phyloP scores from a whole-genome alignment of 352 stramenopile species.

The Pythium brachiatum region DNA sequence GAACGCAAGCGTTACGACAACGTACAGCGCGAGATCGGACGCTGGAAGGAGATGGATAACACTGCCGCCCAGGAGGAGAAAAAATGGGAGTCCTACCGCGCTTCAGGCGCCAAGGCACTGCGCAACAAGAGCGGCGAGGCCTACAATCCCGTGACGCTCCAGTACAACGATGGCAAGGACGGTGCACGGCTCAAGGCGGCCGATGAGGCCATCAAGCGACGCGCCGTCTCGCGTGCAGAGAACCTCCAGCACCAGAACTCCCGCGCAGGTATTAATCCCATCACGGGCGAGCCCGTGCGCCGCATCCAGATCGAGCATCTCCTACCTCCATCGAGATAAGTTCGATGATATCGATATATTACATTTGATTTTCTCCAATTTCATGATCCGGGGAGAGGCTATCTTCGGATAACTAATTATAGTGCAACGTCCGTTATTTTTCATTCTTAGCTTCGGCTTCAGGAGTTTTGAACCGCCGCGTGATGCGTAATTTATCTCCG shows the following conservation, averaged over 20 bases:
- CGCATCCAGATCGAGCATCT: constrained; percentile 49
- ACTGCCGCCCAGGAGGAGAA: constrained; percentile 63
- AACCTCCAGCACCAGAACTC: constrained; percentile 85
- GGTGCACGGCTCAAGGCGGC: constrained; percentile 61
- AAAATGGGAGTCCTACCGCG: constrained; percentile 52
- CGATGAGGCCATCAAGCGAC: constrained; percentile 71
- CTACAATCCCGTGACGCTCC: constrained; percentile 87
- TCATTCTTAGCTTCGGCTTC: constrained; percentile 27
- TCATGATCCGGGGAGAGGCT: neutral
- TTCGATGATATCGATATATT: neutral
- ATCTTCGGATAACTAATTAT: neutral
- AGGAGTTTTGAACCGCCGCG: neutral
- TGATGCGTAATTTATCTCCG: neutral
- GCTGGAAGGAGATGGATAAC: constrained; percentile 85
- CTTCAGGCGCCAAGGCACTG: constrained; percentile 72
- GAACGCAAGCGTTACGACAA: constrained; percentile 59
- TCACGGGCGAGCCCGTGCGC: constrained; percentile 69
- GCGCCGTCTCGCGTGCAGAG: constrained; percentile 69
- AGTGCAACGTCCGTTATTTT: constrained; percentile 17
- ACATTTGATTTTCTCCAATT: no score
- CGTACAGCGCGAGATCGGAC: constrained; percentile 69
- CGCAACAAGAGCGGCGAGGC: constrained; percentile 86
- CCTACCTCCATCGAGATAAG: constrained; percentile 31
- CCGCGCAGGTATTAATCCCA: constrained; percentile 79
- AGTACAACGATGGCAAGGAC: constrained; percentile 86